Conservation (phyloP, 495 filamentous ascomycete species). For the Talaromyces liani region DNA sequence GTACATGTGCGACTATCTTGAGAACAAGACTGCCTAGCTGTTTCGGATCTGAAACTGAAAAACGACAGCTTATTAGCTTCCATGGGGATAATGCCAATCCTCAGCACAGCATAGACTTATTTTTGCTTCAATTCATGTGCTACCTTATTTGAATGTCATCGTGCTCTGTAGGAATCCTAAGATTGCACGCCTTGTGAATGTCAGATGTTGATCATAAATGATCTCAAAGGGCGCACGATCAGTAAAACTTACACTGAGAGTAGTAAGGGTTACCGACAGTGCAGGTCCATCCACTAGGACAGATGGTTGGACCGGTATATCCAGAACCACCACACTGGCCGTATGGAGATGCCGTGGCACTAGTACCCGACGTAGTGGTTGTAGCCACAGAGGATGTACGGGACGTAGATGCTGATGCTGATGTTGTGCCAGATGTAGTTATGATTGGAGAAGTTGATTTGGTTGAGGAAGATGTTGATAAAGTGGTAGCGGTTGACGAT, state of each 20-base stretch:
- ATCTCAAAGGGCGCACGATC: neutral
- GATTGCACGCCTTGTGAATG: neutral
- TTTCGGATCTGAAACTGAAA: neutral
- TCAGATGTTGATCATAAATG: neutral
- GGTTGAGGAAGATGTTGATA: neutral
- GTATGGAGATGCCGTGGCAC: neutral
- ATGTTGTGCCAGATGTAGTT: neutral
- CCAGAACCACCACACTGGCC: constrained; percentile 5
- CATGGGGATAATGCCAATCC: neutral
- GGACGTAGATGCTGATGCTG: neutral
- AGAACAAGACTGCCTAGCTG: neutral
- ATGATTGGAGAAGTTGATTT: neutral
- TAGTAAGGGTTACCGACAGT: neutral
- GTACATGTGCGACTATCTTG: neutral
- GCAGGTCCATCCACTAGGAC: constrained; percentile 1
- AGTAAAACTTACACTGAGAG: constrained; percentile 3
- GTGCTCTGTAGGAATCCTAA: neutral
- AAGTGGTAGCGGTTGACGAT: neutral
- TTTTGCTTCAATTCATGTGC: neutral
- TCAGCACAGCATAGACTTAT: neutral
- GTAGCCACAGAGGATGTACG: neutral
- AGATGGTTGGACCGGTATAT: neutral
- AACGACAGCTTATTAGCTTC: neutral
- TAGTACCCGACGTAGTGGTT: neutral
- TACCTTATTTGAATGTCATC: neutral